phyloP scores from a whole-genome alignment of 192 early-diverging fungal species.

The Mortierella hygrophila region DNA sequence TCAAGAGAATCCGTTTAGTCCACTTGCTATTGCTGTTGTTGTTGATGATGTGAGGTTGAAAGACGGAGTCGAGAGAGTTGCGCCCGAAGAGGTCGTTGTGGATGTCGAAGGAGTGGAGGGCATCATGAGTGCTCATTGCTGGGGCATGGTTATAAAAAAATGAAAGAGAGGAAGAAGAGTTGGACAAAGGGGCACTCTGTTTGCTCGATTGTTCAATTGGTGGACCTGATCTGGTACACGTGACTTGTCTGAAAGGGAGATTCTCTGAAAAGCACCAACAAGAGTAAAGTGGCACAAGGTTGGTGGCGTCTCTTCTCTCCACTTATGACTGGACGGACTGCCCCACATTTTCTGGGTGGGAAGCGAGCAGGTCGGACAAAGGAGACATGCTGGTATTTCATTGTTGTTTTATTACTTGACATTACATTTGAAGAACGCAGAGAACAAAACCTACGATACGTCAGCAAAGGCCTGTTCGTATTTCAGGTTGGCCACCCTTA shows the following conservation, averaged over 20 bases:
- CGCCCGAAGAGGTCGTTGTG: slow-evolving; percentile 33
- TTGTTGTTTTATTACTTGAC: neutral
- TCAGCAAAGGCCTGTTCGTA: slow-evolving; percentile 40
- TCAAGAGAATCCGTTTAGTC: slow-evolving; percentile 70
- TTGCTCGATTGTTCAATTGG: neutral
- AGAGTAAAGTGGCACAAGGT: neutral
- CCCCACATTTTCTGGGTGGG: neutral
- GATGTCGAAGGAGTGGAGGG: slow-evolving; percentile 29
- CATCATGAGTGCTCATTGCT: slow-evolving; percentile 42
- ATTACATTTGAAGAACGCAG: neutral
- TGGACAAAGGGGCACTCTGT: neutral
- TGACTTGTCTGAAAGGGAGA: neutral
- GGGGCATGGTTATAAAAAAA: slow-evolving; percentile 24
- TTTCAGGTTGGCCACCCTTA: slow-evolving; percentile 44
- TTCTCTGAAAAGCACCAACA: too few species aligned
- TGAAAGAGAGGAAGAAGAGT: neutral
- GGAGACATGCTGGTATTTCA: neutral
- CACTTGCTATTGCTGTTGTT: neutral
- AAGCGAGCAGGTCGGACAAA: neutral
- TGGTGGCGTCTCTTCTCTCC: neutral
- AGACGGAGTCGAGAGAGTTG: neutral
- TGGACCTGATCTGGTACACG: neutral
- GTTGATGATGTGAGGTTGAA: neutral
- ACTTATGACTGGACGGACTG: too few species aligned
- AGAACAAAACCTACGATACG: neutral